Conservation (phyloP, 495 filamentous ascomycete species). For the Copromyces sp. region DNA sequence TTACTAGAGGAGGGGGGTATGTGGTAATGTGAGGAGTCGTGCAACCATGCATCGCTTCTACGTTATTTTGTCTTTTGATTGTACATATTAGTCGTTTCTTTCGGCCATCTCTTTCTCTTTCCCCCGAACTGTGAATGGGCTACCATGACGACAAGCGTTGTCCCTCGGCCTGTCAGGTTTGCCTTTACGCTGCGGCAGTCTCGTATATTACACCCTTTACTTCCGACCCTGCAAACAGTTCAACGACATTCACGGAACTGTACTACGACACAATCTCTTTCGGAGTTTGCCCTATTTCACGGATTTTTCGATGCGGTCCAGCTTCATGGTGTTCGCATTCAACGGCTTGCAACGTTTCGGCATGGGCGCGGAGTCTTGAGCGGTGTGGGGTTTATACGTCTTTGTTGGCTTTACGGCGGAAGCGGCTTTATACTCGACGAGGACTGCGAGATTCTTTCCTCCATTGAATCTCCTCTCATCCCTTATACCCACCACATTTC, state of each 20-base stretch:
- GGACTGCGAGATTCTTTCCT: not conserved
- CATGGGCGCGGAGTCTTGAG: not conserved
- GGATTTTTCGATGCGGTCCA: not conserved
- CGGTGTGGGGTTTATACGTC: not conserved
- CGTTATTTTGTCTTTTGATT: slow-evolving; percentile 14
- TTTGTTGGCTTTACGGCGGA: not conserved
- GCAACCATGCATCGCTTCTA: slow-evolving; percentile 9
- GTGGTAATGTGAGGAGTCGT: slow-evolving; percentile 6
- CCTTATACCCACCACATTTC: not conserved
- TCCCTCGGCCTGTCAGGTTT: not conserved
- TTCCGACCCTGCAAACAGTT: not conserved
- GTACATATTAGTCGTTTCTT: slow-evolving; percentile 22
- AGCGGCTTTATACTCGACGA: not conserved
- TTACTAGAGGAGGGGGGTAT: not conserved
- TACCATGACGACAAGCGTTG: not conserved
- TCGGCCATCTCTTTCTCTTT: not conserved
- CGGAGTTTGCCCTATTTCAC: not conserved
- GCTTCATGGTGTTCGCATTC: not conserved
- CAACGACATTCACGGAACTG: not conserved
- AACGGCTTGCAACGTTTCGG: not conserved
- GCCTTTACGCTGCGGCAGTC: not conserved
- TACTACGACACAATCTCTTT: not conserved
- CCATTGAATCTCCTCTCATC: not conserved
- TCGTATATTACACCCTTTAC: not conserved
- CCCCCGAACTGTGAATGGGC: not conserved